Evolutionary conservation across 768 basidiomycete species (phyloP), one percentile per base, ranked within the genome.

Genomic region (Lactifluus hygrophoroides): DNA sequence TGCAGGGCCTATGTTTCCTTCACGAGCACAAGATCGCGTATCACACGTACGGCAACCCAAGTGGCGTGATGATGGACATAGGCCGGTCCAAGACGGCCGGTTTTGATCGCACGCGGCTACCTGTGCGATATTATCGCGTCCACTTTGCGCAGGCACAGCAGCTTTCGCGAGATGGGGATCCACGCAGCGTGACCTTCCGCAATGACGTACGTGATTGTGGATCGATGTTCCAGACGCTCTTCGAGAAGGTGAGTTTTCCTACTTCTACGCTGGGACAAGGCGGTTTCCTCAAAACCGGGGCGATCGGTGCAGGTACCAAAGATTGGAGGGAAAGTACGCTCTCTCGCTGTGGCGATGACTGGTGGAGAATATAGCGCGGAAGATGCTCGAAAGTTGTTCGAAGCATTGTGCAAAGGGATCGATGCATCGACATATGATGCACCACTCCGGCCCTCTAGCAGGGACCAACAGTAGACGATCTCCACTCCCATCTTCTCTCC

Each of bases 331-430:
- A 80, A 77, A 55, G 67, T 80, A 57, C 75, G 73, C 38, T 69
- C 76, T 0, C 68, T 82, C 10, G 73, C 76, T 11, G 73, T 72
- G 37, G 74, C 76, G n/a, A 81, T 82, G 79, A 70, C 65, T 0
- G 64, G 71, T 3, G 76, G 77, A 28, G 73, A 71, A 27, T 80
- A 80, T 61, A 73, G 71, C n/a, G 79, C 78, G 1, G 77, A 82
- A 37, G 77, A 76, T 50, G 68, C 78, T 2, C 72, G 76, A 11
- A 76, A 75, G 51, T 68, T 80, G 46, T 80, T 80, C 54, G 79
- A 81, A 60, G 76, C 77, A 11, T 66, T 79, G 6, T 76, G 75
- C 59, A 73, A 73, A 54, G 70, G 76, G 6, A 66, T 81, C 14
- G 75, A 78, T 34, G 69, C 73, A 3, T 65, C 71, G 7, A 68